phyloP scores from a whole-genome alignment of 148 eudicot species.

The Talinum fruticosum region DNA sequence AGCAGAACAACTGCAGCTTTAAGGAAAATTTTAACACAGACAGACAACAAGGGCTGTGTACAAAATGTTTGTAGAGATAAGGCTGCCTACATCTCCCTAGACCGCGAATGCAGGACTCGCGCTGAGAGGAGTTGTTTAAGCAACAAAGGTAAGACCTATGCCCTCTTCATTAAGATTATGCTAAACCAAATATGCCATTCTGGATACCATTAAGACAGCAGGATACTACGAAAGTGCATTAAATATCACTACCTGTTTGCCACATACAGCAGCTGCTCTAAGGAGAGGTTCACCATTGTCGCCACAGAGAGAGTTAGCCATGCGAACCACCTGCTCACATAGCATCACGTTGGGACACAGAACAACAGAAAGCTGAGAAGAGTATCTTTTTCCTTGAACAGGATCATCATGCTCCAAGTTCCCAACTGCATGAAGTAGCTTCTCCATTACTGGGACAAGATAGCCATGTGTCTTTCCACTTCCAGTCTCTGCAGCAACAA shows the following conservation, averaged over 20 bases:
- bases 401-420: slow-evolving; percentile 21
- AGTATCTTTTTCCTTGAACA: slow-evolving; percentile 23
- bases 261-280: slow-evolving; percentile 71
- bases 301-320: slow-evolving; percentile 66
- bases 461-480: slow-evolving; percentile 95
- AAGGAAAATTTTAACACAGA: neutral
- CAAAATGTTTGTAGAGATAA: no score
- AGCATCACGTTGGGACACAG: slow-evolving; percentile 95
- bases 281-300: slow-evolving; percentile 65
- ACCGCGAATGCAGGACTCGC: no score
- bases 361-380: slow-evolving; percentile 51
- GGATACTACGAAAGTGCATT: neutral
- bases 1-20: neutral
- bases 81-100: no score
- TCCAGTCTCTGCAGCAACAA: slow-evolving; percentile 95
- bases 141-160: neutral
- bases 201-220: slow-evolving; percentile 5
- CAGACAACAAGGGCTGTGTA: no score
- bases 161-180: neutral
- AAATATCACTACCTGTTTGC: slow-evolving; percentile 45
- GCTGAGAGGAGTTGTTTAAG: no score
- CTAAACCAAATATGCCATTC: neutral
- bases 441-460: slow-evolving; percentile 77
- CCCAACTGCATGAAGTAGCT: slow-evolving; percentile 30
- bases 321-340: slow-evolving; percentile 94